Percentiles rank a stretch among this genome's conserved stretches.
phyloP scores from a whole-genome alignment of 23 red algal species.

The Gracilaria gracilis region DNA sequence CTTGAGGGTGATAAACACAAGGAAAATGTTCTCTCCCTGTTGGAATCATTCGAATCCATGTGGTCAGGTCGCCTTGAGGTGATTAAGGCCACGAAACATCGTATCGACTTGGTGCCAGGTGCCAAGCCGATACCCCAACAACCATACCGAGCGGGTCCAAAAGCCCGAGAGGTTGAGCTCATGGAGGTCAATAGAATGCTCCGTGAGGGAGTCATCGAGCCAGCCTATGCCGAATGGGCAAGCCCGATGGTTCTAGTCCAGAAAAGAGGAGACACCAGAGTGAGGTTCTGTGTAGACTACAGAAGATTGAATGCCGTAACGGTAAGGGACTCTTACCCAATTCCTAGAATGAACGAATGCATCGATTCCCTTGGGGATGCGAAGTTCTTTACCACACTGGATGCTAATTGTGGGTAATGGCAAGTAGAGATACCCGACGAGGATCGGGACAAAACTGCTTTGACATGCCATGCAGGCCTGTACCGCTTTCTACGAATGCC shows the following conservation, averaged over 20 bases:
- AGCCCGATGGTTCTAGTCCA: not conserved
- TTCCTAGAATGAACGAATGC: not conserved
- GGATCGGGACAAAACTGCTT: conserved; percentile 2
- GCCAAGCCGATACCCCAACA: not conserved
- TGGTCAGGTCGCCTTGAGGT: not conserved
- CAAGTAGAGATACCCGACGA: not conserved
- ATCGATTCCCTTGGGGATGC: too few species aligned
- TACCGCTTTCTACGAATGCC: conserved; percentile 13
- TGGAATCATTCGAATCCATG: not conserved
- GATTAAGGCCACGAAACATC: not conserved
- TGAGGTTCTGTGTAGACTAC: conserved; percentile 31
- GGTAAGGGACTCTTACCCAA: not conserved
- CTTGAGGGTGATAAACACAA: too few species aligned
- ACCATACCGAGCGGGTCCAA: not conserved
- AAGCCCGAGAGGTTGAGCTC: too few species aligned
- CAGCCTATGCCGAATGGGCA: not conserved
- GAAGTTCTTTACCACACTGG: too few species aligned
- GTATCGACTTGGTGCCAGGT: not conserved
- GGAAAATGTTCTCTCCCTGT: too few species aligned
- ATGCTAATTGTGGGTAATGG: too few species aligned
- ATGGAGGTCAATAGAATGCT: not conserved
- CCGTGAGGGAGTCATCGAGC: not conserved
- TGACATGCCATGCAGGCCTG: conserved; percentile 7
- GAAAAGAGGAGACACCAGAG: not conserved
- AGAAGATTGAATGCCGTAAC: conserved; percentile 12